Conservation (phyloP, 257 asterid genomes). For the Gentiana dahurica region DNA sequence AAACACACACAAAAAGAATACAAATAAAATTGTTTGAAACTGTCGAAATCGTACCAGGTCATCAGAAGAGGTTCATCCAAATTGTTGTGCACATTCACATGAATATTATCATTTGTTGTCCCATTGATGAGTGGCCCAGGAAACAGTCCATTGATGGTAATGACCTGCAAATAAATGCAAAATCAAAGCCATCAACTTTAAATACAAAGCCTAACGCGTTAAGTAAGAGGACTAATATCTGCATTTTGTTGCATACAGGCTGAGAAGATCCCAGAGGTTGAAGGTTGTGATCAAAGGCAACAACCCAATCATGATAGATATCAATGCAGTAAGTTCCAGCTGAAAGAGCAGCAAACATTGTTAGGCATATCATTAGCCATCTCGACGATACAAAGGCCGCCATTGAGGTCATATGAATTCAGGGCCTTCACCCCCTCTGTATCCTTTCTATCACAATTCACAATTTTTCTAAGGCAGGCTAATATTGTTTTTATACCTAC, state of each 20-base stretch:
- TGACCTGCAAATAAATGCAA: constrained; percentile 32
- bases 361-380: constrained; percentile 8
- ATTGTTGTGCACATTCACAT: constrained; percentile 48
- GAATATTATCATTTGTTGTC: constrained; percentile 46
- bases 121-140: constrained; percentile 76
- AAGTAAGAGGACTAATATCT: no score
- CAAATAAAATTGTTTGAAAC: no score
- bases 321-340: constrained; percentile 12
- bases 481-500: not conserved
- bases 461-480: not conserved
- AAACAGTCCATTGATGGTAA: constrained; percentile 57
- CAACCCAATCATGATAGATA: constrained; percentile 24
- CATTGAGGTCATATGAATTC: constrained; percentile 7
- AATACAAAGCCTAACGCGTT: no score
- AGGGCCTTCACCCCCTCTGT: not conserved
- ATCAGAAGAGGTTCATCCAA: constrained; percentile 47
- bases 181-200: no score
- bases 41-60: constrained; percentile 1
- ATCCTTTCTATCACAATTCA: not conserved
- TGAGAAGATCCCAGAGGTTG: constrained; percentile 11
- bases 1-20: no score
- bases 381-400: constrained; percentile 4
- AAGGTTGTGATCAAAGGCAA: constrained; percentile 16
- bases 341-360: not conserved
- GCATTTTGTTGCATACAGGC: constrained; percentile 13